phyloP scores from a whole-genome alignment of 164 flowering plant species.

The Malania oleifera region DNA sequence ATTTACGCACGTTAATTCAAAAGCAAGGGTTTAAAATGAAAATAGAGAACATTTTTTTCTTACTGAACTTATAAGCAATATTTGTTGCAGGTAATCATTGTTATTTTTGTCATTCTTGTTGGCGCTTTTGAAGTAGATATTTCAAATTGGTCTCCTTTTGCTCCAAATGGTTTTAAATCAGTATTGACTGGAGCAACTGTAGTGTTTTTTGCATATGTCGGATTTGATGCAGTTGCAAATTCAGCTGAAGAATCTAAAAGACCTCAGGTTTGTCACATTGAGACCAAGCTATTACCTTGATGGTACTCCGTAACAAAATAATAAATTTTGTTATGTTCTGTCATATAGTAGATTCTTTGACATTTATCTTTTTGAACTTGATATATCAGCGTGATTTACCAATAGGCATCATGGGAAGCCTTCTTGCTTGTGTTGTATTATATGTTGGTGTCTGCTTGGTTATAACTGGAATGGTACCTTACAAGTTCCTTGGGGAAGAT shows the following conservation, averaged over 20 bases:
- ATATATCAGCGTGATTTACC: constrained; percentile 87
- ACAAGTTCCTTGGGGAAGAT: constrained; percentile 71
- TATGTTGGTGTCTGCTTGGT: constrained; percentile 92
- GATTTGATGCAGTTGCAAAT: constrained; percentile 98
- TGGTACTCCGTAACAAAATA: not conserved
- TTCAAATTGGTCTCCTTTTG: constrained; percentile 95
- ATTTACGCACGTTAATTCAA: too few species aligned
- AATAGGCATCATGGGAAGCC: constrained; percentile 86
- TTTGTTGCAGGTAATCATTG: constrained; percentile 73
- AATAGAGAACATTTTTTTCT: too few species aligned
- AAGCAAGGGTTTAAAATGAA: too few species aligned
- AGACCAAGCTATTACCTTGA: not conserved
- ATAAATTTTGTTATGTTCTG: too few species aligned
- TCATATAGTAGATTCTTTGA: too few species aligned
- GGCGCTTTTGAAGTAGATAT: constrained; percentile 92
- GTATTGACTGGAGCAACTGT: constrained; percentile 93
- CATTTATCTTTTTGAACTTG: constrained; percentile 5
- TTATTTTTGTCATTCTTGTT: constrained; percentile 58
- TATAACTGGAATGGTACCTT: constrained; percentile 96
- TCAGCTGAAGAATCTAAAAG: constrained; percentile 95
- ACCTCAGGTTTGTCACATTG: constrained; percentile 63
- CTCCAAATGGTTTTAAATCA: constrained; percentile 76
- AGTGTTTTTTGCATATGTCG: constrained; percentile 96
- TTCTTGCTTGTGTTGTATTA: constrained; percentile 56
- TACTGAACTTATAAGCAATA: not conserved